These are phyloP conservation scores for Tylopilus cervinicoccineus DNA, from an alignment of 768 basidiomycete genomes.

Conservation along the genomic window DNA sequence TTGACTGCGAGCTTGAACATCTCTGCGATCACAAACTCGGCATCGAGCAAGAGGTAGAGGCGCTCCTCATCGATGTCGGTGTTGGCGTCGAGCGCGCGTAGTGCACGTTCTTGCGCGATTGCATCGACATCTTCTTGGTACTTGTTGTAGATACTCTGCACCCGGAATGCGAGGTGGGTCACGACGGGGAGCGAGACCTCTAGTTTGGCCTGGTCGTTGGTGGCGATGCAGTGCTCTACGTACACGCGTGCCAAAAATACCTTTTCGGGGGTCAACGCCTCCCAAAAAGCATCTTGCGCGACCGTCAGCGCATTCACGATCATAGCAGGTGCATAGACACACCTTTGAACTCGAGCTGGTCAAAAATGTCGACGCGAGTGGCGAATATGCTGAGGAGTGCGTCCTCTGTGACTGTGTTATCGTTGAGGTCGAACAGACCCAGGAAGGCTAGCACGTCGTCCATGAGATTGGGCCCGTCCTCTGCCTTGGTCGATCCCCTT, in stretches of 20 bases:
- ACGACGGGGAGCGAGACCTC: constrained; percentile 80
- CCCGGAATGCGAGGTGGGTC: constrained; percentile 70
- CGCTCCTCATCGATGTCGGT: constrained; percentile 39
- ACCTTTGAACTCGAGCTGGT: constrained; percentile 69
- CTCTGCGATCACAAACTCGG: constrained; percentile 72
- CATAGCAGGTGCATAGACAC: constrained; percentile 17
- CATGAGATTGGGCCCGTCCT: constrained; percentile 34
- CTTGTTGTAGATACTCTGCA: constrained; percentile 68
- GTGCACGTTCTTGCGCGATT: constrained; percentile 35
- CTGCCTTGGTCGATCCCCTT: constrained; percentile 29
- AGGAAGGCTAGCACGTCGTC: constrained; percentile 48
- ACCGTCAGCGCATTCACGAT: background rate
- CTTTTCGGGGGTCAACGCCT: constrained; percentile 61
- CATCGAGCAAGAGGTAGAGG: constrained; percentile 25
- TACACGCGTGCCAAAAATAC: constrained; percentile 83
- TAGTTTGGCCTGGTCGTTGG: constrained; percentile 56
- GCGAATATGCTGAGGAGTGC: constrained; percentile 72
- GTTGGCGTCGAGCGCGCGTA: constrained; percentile 32
- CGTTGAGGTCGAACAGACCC: constrained; percentile 53
- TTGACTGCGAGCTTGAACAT: constrained; percentile 74
- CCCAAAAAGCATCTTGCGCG: constrained; percentile 69
- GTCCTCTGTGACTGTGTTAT: constrained; percentile 64
- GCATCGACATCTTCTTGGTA: constrained; percentile 44
- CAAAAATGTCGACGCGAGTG: constrained; percentile 59
- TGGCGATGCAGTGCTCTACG: constrained; percentile 68